phyloP scores from a whole-genome alignment of 106 monocot species.

The Amphibolis antarctica region DNA sequence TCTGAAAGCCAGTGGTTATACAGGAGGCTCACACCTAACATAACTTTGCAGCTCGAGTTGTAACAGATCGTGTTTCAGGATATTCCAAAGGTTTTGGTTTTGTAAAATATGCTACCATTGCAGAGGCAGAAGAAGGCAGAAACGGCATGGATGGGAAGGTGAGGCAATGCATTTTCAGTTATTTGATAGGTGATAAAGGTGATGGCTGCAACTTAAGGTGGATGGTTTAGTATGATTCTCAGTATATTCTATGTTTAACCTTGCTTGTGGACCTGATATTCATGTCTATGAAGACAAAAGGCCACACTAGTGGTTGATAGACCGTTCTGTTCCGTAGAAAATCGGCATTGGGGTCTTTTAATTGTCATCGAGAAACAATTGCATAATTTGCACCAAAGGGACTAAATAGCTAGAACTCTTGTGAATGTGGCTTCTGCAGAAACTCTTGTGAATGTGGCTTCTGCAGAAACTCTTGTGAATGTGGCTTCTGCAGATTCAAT shows the following conservation, averaged over 20 bases:
- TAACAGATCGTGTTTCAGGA: conserved; percentile 52
- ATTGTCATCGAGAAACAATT: no score
- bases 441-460: not conserved
- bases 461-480: not conserved
- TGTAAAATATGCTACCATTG: conserved; percentile 43
- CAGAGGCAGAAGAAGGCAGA: conserved; percentile 48
- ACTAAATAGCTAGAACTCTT: no score
- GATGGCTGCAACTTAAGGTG: not conserved
- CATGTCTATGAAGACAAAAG: no score
- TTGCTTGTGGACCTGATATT: no score
- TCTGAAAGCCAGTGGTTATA: not conserved
- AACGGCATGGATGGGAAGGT: conserved; percentile 79
- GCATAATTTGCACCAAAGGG: no score
- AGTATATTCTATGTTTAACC: not conserved
- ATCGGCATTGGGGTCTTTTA: no score
- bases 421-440: not conserved
- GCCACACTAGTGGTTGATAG: no score
- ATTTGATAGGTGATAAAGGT: not conserved
- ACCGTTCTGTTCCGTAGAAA: not conserved
- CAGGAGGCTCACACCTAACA: not conserved
- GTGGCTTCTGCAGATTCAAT: not conserved
- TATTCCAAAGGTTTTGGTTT: conserved; percentile 77
- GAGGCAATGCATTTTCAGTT: not conserved
- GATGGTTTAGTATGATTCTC: not conserved
- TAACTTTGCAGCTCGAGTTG: conserved; percentile 51